Evolutionary conservation across 257 asterid genomes (phyloP).

Genomic region (Lycium ferocissimum): DNA sequence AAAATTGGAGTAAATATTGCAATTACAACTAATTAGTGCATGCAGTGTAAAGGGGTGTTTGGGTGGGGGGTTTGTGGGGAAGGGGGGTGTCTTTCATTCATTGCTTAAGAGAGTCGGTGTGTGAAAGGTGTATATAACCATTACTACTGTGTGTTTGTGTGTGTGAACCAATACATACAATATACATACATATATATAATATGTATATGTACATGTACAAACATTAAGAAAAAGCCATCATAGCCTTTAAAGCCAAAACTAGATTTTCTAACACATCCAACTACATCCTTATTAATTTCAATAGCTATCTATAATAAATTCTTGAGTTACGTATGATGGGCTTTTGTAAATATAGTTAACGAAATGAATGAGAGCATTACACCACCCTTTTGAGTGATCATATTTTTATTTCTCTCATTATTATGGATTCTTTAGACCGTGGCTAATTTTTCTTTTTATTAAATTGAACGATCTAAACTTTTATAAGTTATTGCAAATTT

Average conservation of each 20-base stretch:
- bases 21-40: conserved; percentile 48
- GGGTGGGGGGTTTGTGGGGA: background rate
- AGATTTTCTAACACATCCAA: conserved; percentile 67
- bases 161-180: background rate
- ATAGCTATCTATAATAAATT: conserved; percentile 38
- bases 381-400: background rate
- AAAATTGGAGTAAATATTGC: conserved; percentile 66
- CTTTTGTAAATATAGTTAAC: background rate
- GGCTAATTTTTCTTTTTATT: background rate
- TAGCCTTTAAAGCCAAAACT: conserved; percentile 57
- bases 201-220: background rate
- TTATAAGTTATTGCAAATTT: background rate
- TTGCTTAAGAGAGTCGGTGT: conserved; percentile 57
- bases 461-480: background rate
- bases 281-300: conserved; percentile 52
- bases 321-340: conserved; percentile 43
- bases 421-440: background rate
- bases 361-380: conserved; percentile 5
- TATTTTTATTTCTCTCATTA: too few species aligned
- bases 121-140: conserved; percentile 24
- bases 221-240: conserved; percentile 41
- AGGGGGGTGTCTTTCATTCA: conserved; percentile 51
- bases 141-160: conserved; percentile 32
- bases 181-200: conserved; percentile 29
- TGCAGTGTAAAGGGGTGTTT: conserved; percentile 39